Conservation (phyloP, 2,329 filamentous ascomycete genomes). For the Neofusicoccum laricinum region DNA sequence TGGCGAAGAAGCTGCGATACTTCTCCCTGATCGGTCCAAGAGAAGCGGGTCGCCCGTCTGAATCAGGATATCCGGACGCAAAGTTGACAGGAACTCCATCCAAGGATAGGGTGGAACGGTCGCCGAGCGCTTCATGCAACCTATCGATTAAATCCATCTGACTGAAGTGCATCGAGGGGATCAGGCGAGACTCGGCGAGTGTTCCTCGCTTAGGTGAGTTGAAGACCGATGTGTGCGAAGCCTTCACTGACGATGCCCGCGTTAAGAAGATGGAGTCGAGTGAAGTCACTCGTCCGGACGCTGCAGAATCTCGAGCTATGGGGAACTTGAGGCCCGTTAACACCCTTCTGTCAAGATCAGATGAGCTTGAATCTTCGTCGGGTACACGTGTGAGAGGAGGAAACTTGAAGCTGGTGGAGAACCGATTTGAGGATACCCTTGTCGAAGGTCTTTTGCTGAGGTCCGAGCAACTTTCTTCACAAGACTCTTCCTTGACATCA, state of each 20-base stretch:
- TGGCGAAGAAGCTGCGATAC: slow-evolving; percentile 45
- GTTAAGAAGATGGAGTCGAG: slow-evolving; percentile 5
- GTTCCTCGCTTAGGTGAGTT: not conserved
- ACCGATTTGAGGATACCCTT: slow-evolving; percentile 37
- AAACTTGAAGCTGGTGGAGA: slow-evolving; percentile 26
- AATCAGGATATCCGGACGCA: not conserved
- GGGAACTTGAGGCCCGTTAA: slow-evolving; percentile 23
- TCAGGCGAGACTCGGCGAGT: slow-evolving; percentile 31
- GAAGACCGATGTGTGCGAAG: slow-evolving; percentile 2
- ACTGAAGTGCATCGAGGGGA: slow-evolving; percentile 50
- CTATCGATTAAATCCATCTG: slow-evolving; percentile 45
- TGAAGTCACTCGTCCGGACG: not conserved
- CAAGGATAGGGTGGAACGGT: slow-evolving; percentile 20
- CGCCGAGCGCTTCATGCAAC: slow-evolving; percentile 43
- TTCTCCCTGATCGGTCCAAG: slow-evolving; percentile 40
- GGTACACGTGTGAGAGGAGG: slow-evolving; percentile 19
- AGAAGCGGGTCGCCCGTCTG: slow-evolving; percentile 19
- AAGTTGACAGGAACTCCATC: slow-evolving; percentile 21
- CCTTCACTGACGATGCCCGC: not conserved
- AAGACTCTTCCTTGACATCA: slow-evolving; percentile 48
- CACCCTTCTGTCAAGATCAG: not conserved
- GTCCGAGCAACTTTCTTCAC: slow-evolving; percentile 35
- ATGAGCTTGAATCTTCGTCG: not conserved
- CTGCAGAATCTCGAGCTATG: not conserved
- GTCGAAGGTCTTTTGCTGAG: slow-evolving; percentile 15